Evolutionary conservation across 179 eudicot genomes (phyloP), one percentile per base, ranked within the genome.

Genomic region (Carnegiea gigantea): DNA sequence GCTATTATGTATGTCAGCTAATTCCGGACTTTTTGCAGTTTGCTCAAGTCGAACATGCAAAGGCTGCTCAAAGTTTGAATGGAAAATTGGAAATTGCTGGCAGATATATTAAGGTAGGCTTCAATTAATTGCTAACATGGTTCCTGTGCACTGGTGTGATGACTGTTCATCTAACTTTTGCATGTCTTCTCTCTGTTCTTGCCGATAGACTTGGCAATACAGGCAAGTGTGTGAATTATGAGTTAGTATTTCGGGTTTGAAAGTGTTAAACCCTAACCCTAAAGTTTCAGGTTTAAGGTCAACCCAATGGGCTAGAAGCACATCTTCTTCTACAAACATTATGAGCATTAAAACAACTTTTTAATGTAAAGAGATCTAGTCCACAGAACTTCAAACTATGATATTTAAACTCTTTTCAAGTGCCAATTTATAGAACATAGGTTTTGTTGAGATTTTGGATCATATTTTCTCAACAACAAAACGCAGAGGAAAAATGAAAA

Each of bases 41-140:
- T 90, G 91, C 92, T 78, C 95, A 90, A 62, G 91, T 89, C 84
- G 98, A 96, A 85, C 93, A 91, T 87, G 96, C 99, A 11, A 90
- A 87, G 86, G 93, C 93, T 78, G 98, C 97, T 59, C 91, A 88
- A 86, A 86, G 86, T 83, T 86, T 96, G 80, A 89, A 96, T 85
- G 96, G 97, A 64, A 92, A 94, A 78, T 85, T 96, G 81, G 98
- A 96, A 79, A 91, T 94, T 92, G 99, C 96, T 71, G 99, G 99
- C 79, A 88, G 91, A 82, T 70, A 83, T 68, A 95, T 95, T 46
- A 94, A 95, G 99, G 99, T 94, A 68, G 26, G 33, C 23, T 44
- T 74, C 77, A 38, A 21, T 36, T 36, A 48, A n/a, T 64, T 43
- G 48, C 28, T 51, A 59, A n/a, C 57, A 28, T 54, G 18, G 77